These are phyloP conservation scores for Pseudevernia furfuracea DNA, from an alignment of 495 filamentous ascomycete species.

Conservation along the genomic window DNA sequence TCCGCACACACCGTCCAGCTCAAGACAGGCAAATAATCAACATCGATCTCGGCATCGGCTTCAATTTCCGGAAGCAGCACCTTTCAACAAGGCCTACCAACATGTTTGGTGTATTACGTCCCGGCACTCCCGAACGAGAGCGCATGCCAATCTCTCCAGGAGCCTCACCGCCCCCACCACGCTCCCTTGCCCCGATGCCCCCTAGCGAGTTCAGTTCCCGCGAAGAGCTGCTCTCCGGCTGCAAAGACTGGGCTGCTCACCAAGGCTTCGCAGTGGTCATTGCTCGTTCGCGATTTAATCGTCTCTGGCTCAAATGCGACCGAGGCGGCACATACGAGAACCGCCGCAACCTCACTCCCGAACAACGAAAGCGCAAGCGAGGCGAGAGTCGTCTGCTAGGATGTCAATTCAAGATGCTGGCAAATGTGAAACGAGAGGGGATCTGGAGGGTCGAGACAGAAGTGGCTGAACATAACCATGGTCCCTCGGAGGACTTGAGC, in stretches of 20 bases:
- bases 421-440: conserved; percentile 21
- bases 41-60: background rate
- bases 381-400: conserved; percentile 27
- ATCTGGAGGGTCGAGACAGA: conserved; percentile 27
- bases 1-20: conserved; percentile 19
- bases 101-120: conserved; percentile 28
- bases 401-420: conserved; percentile 28
- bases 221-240: conserved; percentile 23
- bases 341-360: conserved; percentile 25
- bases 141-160: conserved; percentile 17
- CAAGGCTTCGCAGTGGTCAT: conserved; percentile 30
- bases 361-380: conserved; percentile 28
- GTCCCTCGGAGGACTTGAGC: conserved; percentile 25
- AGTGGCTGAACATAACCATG: conserved; percentile 25
- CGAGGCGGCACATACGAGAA: conserved; percentile 28
- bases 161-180: conserved; percentile 21
- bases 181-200: conserved; percentile 27
- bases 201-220: conserved; percentile 21
- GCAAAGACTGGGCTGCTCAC: conserved; percentile 26
- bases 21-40: conserved; percentile 21
- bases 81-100: background rate
- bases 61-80: background rate
- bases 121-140: conserved; percentile 19
- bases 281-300: conserved; percentile 27
- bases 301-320: conserved; percentile 31